Percentiles rank a stretch among this genome's conserved stretches.
These are phyloP conservation scores for Russula compacta DNA, from an alignment of 768 basidiomycete species.

Conservation along the genomic window DNA sequence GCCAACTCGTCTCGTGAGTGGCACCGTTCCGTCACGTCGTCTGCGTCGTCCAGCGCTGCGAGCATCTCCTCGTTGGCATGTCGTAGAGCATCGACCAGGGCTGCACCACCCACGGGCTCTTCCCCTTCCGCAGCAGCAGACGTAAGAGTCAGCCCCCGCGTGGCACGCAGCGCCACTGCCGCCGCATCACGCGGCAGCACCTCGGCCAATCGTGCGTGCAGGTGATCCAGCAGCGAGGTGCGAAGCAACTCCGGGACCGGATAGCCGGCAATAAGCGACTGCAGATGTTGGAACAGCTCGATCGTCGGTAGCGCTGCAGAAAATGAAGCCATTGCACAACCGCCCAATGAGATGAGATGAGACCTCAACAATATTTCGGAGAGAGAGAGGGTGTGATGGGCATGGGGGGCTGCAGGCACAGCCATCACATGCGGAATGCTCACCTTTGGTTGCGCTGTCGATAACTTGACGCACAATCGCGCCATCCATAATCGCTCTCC, in stretches of 20 bases:
- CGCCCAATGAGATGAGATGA: neutral
- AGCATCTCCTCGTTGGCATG: constrained; percentile 42
- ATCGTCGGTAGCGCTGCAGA: constrained; percentile 33
- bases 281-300: constrained; percentile 35
- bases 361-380: neutral
- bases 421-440: neutral
- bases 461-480: constrained; percentile 76
- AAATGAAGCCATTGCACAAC: neutral
- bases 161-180: constrained; percentile 34
- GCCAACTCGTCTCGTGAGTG: constrained; percentile 25
- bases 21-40: neutral
- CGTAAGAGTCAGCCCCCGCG: constrained; percentile 21
- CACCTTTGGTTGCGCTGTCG: constrained; percentile 64
- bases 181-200: constrained; percentile 31
- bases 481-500: constrained; percentile 63
- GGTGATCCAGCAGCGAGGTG: constrained; percentile 33
- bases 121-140: constrained; percentile 7
- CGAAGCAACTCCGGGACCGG: constrained; percentile 36
- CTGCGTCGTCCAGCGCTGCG: constrained; percentile 22
- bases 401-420: neutral
- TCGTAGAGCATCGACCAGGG: constrained; percentile 49
- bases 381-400: neutral
- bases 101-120: constrained; percentile 35
- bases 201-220: constrained; percentile 34
- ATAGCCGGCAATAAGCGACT: constrained; percentile 34